These are phyloP conservation scores for Pythium monospermum DNA, from an alignment of 352 stramenopile genomes.

Conservation along the genomic window DNA sequence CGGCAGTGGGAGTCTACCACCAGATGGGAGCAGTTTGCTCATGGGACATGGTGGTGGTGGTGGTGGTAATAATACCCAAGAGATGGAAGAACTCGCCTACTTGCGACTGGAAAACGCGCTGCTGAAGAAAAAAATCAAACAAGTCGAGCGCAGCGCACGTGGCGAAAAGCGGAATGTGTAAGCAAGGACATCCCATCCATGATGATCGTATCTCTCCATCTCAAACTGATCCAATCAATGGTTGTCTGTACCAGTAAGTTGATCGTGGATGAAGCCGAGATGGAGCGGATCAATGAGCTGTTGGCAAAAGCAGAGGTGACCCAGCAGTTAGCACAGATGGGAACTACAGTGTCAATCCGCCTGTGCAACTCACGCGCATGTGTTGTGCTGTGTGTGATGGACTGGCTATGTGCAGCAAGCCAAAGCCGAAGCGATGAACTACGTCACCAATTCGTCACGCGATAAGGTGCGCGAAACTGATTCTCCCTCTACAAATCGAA, in stretches of 20 bases:
- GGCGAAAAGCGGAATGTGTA: conserved; percentile 42
- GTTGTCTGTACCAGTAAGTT: conserved; percentile 52
- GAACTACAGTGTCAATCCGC: background rate
- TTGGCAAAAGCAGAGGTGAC: conserved; percentile 63
- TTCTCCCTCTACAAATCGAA: conserved; percentile 4
- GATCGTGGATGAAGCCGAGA: conserved; percentile 46
- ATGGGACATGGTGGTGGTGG: no score
- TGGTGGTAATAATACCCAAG: conserved; percentile 10
- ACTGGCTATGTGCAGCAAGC: conserved; percentile 54
- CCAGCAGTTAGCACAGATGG: background rate
- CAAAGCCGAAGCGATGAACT: conserved; percentile 70
- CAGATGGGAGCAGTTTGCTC: no score
- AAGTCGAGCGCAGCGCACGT: conserved; percentile 41
- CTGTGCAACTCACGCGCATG: no score
- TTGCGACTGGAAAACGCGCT: conserved; percentile 62
- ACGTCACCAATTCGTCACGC: conserved; percentile 60
- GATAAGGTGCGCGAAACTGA: conserved; percentile 63
- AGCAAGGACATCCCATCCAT: no score
- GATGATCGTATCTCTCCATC: no score
- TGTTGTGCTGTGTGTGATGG: no score
- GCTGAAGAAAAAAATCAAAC: conserved; percentile 66
- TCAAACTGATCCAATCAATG: no score
- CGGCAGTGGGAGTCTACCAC: background rate
- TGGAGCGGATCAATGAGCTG: conserved; percentile 70
- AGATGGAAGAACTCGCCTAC: conserved; percentile 39